Percentiles rank a stretch among this genome's conserved stretches.
Evolutionary conservation across 331 rosid genomes (phyloP).

Genomic region (Acacia pycnantha): DNA sequence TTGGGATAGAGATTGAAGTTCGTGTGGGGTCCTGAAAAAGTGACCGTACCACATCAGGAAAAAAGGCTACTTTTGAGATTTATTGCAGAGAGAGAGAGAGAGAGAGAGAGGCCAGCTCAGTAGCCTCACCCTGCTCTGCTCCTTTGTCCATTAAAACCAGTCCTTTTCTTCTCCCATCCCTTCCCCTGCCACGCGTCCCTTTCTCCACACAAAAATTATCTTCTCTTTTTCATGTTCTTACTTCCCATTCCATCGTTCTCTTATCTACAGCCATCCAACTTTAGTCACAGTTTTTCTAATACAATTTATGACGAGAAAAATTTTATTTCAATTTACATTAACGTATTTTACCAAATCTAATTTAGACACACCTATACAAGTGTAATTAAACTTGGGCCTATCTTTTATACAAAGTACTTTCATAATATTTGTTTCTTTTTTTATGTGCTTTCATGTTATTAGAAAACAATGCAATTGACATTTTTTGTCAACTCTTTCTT

Average conservation of each 20-base stretch:
- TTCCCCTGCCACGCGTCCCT: constrained; percentile 48
- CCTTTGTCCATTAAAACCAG: not conserved
- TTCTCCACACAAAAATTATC: not conserved
- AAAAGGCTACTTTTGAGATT: constrained; percentile 75
- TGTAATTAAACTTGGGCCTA: too few relatives aligned
- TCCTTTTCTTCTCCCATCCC: constrained; percentile 21
- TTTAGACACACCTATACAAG: too few relatives aligned
- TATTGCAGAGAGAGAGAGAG: constrained; percentile 24
- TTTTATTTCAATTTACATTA: too few relatives aligned
- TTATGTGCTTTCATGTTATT: too few relatives aligned
- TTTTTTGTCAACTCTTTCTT: too few relatives aligned
- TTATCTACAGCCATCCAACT: too few relatives aligned
- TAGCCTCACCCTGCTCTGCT: not conserved
- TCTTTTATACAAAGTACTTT: too few relatives aligned
- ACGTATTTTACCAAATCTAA: too few relatives aligned
- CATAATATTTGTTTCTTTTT: too few relatives aligned
- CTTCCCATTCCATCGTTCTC: not conserved
- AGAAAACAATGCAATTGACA: too few relatives aligned
- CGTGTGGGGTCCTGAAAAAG: constrained; percentile 43
- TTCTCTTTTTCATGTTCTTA: not conserved
- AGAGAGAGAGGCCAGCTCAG: not conserved
- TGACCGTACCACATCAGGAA: not conserved
- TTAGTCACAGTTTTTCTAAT: too few relatives aligned
- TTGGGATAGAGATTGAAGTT: constrained; percentile 15
- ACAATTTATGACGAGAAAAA: too few relatives aligned